Conservation (phyloP, 2,329 filamentous ascomycete species). For the Scedosporium aurantiacum region DNA sequence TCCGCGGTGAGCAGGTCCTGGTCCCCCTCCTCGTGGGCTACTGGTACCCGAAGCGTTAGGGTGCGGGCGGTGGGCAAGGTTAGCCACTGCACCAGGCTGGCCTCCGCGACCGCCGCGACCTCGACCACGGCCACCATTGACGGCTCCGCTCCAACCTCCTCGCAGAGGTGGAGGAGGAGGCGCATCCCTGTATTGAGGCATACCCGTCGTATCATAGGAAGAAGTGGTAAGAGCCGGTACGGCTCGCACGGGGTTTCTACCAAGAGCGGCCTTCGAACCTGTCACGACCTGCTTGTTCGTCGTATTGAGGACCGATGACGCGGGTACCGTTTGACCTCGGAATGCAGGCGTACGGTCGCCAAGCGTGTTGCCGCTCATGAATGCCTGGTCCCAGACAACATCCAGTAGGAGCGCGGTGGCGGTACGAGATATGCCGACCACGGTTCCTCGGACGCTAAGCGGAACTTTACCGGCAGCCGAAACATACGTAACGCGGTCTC, state of each 20-base stretch:
- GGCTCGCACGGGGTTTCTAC: slow-evolving; percentile 26
- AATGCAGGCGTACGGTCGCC: slow-evolving; percentile 86
- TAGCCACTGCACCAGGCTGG: slow-evolving; percentile 16
- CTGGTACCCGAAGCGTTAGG: not conserved
- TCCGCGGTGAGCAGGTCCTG: slow-evolving; percentile 19
- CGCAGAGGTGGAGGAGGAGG: slow-evolving; percentile 41
- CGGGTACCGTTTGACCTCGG: slow-evolving; percentile 82
- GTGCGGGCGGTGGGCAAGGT: slow-evolving; percentile 9
- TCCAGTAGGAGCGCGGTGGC: slow-evolving; percentile 74
- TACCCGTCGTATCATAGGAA: slow-evolving; percentile 45
- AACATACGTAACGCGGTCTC: slow-evolving; percentile 87
- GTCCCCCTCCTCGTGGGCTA: slow-evolving; percentile 10
- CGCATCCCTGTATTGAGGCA: slow-evolving; percentile 52
- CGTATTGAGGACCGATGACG: slow-evolving; percentile 81
- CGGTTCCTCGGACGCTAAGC: slow-evolving; percentile 81
- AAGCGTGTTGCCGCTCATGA: slow-evolving; percentile 93
- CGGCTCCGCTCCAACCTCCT: slow-evolving; percentile 46
- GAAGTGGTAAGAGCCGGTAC: slow-evolving; percentile 40
- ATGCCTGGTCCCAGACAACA: slow-evolving; percentile 84
- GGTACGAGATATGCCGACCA: slow-evolving; percentile 88
- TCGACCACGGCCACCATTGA: slow-evolving; percentile 28
- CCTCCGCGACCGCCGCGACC: slow-evolving; percentile 26
- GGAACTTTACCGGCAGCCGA: slow-evolving; percentile 90
- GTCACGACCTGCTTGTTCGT: slow-evolving; percentile 71
- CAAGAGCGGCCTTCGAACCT: slow-evolving; percentile 43